Conservation (phyloP, 768 basidiomycete genomes). For the Cubamyces sp. region DNA sequence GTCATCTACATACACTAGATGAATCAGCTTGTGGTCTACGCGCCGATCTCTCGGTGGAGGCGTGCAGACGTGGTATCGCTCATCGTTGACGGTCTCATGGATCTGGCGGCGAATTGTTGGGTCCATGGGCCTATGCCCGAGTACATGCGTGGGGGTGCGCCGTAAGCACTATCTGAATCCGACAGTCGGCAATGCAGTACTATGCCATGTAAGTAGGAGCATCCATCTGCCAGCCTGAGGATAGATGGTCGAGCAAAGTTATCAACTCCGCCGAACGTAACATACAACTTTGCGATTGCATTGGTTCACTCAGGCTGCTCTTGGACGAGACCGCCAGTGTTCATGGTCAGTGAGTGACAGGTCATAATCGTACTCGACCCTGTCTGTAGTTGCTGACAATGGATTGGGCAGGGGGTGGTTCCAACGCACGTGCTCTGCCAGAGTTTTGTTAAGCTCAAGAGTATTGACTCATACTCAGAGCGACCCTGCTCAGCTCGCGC, state of each 20-base stretch:
- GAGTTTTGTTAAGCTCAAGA: no score
- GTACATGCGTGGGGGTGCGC: conserved; percentile 31
- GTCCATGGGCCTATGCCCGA: no score
- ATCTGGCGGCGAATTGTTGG: conserved; percentile 40
- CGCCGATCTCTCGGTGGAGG: conserved; percentile 29
- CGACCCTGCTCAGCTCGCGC: no score
- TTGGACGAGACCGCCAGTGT: no score
- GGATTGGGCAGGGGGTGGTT: no score
- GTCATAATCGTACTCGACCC: no score
- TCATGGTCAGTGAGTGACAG: no score
- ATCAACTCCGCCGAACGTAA: conserved; percentile 60
- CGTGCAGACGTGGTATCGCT: conserved; percentile 48
- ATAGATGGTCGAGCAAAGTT: conserved; percentile 73
- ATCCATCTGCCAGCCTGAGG: conserved; percentile 78
- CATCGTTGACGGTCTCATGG: conserved; percentile 51
- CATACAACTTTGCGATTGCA: conserved; percentile 70
- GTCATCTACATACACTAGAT: conserved; percentile 23
- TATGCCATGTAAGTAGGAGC: conserved; percentile 62
- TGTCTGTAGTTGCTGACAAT: no score
- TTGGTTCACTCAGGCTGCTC: no score
- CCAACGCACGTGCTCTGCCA: conserved; percentile 28
- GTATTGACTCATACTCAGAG: no score
- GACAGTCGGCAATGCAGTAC: conserved; percentile 61
- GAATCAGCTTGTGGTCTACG: conserved; percentile 23
- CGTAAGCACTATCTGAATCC: conserved; percentile 37